Conservation (phyloP, 2,329 filamentous ascomycete species). For the Coniosporium tulheliwenetii region DNA sequence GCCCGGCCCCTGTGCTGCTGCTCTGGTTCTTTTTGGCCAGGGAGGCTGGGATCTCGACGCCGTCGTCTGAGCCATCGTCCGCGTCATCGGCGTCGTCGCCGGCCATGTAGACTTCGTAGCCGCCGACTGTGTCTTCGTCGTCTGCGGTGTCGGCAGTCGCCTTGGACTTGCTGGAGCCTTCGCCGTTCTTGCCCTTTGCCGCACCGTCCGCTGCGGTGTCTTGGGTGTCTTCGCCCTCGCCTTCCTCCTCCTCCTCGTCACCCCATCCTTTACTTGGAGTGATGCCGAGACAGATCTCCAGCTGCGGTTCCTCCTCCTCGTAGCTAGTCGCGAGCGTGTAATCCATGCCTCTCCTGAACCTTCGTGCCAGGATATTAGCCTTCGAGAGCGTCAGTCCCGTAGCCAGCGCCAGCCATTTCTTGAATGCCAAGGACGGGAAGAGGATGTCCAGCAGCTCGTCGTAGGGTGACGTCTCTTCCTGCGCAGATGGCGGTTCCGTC, state of each 20-base stretch:
- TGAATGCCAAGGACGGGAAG: constrained; percentile 72
- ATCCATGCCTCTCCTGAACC: constrained; percentile 75
- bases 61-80: constrained; percentile 19
- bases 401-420: constrained; percentile 73
- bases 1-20: constrained; percentile 29
- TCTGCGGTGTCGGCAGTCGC: constrained; percentile 8
- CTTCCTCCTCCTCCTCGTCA: constrained; percentile 39
- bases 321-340: constrained; percentile 88
- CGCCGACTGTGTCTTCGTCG: constrained; percentile 47
- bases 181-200: constrained; percentile 9
- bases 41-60: constrained; percentile 17
- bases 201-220: constrained; percentile 16
- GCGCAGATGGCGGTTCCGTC: constrained; percentile 16
- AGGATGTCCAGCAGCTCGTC: constrained; percentile 68
- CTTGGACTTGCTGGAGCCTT: constrained; percentile 16
- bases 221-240: constrained; percentile 26
- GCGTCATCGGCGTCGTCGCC: constrained; percentile 44
- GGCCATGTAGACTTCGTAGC: constrained; percentile 88
- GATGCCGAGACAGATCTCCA: constrained; percentile 77
- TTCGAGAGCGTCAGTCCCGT: constrained; percentile 61
- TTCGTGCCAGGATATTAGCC: constrained; percentile 64
- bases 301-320: constrained; percentile 51
- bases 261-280: constrained; percentile 82
- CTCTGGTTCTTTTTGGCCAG: constrained; percentile 15
- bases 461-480: constrained; percentile 34